Base-by-base conservation (phyloP, 768 basidiomycete genomes). In the Rhodotorula babjevae region DNA sequence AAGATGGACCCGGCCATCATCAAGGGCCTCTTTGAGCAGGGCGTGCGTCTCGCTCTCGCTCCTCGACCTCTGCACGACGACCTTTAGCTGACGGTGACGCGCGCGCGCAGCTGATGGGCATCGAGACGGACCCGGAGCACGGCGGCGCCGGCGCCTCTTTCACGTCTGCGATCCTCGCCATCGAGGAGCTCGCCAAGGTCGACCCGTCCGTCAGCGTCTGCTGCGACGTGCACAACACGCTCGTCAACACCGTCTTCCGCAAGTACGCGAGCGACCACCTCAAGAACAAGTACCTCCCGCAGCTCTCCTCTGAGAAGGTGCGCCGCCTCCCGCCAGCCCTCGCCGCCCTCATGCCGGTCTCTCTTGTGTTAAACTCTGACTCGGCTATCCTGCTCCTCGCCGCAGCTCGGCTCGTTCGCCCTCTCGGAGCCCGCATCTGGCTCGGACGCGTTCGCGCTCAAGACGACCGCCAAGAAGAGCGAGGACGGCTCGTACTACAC, bases 221-320 rank as follows among this genome's bases (percentile, higher is more conserved):
- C 81, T 94, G 92, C 76, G 96, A 99, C 79, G 96, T 99, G 9
- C 96, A 99, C 85, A 98, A 98, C 81, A 99, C 96, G 21, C 87
- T 99, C 52, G 92, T 97, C 75, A 95, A 97, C 83, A 96, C 95
- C 49, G 89, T 98, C 76, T 81, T 98, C 77, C 87, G 95, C 69
- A 87, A 87, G 77, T 90, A 96, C 78, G 95, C 88, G 3, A 89
- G 87, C 14, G 84, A 90, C 73, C 90, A 88, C 77, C 90, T 98
- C 79, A 86, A 93, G 80, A 88, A 89, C 68, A 90, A 89, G 77
- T 99, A 90, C 87, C 83, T 98, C 25, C 94, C 96, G 10, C 85
- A 86, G 75, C 87, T 99, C 14, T 82, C 93, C 0, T 85, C 89
- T 77, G 85, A 85, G 44, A 90, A 90, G 85, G 95, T 91, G 55